phyloP scores from a whole-genome alignment of 352 stramenopile genomes.

The Globisporangium radiosum region DNA sequence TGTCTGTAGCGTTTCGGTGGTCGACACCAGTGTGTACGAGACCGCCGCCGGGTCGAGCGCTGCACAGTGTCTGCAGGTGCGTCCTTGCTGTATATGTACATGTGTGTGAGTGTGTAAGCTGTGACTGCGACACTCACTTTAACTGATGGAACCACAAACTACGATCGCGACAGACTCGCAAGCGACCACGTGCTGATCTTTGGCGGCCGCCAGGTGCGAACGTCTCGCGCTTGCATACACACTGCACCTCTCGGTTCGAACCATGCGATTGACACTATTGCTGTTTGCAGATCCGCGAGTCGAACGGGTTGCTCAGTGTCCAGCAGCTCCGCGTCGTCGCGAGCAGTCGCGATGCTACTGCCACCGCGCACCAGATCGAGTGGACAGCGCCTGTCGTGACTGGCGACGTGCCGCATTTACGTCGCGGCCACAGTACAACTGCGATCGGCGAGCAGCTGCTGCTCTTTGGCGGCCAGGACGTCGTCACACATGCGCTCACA shows the following conservation, averaged over 20 bases:
- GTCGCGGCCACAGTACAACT: constrained; percentile 57
- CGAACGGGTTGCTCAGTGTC: constrained; percentile 50
- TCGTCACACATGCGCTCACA: constrained; percentile 30
- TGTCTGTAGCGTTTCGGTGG: constrained; percentile 38
- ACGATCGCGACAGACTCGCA: constrained; percentile 20
- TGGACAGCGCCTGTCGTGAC: constrained; percentile 30
- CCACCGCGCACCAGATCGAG: constrained; percentile 16
- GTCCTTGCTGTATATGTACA: too few relatives aligned
- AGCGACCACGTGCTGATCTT: constrained; percentile 48
- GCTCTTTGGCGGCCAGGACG: constrained; percentile 58
- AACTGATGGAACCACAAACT: too few relatives aligned
- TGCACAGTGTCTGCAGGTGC: constrained; percentile 52
- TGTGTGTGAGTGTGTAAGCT: background rate
- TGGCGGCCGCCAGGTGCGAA: constrained; percentile 51
- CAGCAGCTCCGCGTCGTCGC: constrained; percentile 23
- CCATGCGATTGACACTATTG: background rate
- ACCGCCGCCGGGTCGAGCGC: constrained; percentile 34
- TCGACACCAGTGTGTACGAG: constrained; percentile 25
- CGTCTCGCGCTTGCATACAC: background rate
- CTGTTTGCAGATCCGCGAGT: constrained; percentile 47
- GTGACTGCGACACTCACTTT: background rate
- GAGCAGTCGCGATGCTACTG: background rate
- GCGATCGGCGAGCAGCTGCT: constrained; percentile 48
- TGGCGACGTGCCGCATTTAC: constrained; percentile 31
- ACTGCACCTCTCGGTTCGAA: background rate